A percentile compares a stretch with the other conserved stretches of the same genome.
These are phyloP conservation scores for Neopestalotiopsis sp. DNA, from an alignment of 2,329 filamentous ascomycete genomes.

Conservation along the genomic window DNA sequence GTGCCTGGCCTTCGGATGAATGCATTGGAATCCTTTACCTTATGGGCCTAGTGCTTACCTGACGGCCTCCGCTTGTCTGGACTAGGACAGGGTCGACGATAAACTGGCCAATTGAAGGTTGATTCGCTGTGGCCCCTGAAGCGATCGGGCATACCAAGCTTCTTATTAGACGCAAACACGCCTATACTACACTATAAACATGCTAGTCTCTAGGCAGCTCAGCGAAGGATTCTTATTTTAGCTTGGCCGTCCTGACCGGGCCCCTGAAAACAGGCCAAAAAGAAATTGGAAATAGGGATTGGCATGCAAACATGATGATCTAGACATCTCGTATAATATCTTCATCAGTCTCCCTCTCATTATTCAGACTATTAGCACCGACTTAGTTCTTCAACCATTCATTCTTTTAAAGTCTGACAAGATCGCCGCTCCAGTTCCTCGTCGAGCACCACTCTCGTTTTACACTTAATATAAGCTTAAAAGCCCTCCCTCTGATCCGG, in stretches of 20 bases:
- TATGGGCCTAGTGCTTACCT: neutral
- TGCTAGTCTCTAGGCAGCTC: neutral
- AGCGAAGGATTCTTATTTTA: neutral
- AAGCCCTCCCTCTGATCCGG: neutral
- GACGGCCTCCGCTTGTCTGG: neutral
- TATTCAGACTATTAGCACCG: neutral
- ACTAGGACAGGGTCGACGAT: neutral
- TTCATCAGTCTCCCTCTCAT: neutral
- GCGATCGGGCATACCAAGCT: neutral
- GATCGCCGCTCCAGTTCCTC: neutral
- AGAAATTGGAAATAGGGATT: constrained; percentile 3
- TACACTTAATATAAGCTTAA: constrained; percentile 4
- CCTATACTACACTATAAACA: neutral
- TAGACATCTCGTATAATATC: neutral
- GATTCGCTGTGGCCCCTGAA: neutral
- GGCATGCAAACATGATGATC: neutral
- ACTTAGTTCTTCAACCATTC: neutral
- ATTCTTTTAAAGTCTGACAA: neutral
- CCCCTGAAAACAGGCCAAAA: constrained; percentile 1
- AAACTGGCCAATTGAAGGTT: neutral
- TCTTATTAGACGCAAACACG: neutral
- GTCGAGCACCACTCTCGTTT: neutral
- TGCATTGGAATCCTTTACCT: neutral
- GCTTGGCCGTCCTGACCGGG: neutral
- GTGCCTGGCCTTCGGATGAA: neutral